Evolutionary conservation across 768 basidiomycete genomes (phyloP), one percentile per base, ranked within the genome.

Genomic region (Lactifluus piperatus): DNA sequence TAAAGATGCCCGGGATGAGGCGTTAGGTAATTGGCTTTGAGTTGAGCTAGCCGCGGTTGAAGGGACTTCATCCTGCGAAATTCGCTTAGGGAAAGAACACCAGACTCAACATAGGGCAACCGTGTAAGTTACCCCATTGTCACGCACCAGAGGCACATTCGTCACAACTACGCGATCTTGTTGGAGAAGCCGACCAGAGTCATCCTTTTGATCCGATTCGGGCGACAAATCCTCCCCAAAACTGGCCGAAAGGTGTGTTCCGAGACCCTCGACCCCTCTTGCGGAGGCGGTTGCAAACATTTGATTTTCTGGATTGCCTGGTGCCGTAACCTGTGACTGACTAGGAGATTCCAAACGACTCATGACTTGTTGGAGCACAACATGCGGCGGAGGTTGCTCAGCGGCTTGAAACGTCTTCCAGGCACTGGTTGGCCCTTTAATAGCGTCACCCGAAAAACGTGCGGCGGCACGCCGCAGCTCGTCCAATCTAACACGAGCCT

Each of bases 11-110:
- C 54, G 50, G 22, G 48, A 29, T 13, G 49, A 56, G 9, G 44
- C 22, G 5, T 39, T 32, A 14, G 44, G 57, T 10, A 44, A 51
- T 55, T 55, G 57, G 45, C 36, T 59, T 50, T 56, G 62, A 34
- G 46, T 54, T n/a, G 58, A 59, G 51, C 36, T 37, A 3, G 55
- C 54, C 30, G 46, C 43, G 9, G 62, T 58, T 0, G 64, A 29
- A 6, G 62, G 62, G 22, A 65, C 46, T n/a, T 58, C 54, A 18
- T 59, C 56, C 14, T 54, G 49, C 20, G 60, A 41, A 45, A 34
- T 48, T 27, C n/a, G 57, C 45, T 58, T 5, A 14, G 24, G 20
- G 47, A n/a, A 50, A 30, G 16, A 7, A 52, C 32, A 37, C 27
- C 14, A 2, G 24, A 13, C n/a, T 41, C 34, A 34, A 43, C 10